phyloP scores from a whole-genome alignment of 768 basidiomycete species.

The Flagelloscypha sp. region DNA sequence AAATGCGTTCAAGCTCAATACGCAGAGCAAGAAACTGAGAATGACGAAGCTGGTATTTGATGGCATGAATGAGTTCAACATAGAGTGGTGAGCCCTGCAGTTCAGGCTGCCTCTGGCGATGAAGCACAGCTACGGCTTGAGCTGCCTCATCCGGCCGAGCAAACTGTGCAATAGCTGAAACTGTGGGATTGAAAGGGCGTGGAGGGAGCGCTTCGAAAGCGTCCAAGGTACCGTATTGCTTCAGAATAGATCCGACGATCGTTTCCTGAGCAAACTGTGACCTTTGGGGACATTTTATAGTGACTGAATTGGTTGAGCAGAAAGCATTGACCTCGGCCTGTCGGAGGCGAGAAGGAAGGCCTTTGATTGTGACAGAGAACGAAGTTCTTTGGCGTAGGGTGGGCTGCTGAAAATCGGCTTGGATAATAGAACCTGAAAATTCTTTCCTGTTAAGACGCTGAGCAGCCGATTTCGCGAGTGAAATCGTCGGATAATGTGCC shows the following conservation, averaged over 20 bases:
- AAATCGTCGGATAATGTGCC: slow-evolving; percentile 17
- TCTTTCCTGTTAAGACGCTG: slow-evolving; percentile 11
- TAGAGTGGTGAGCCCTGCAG: slow-evolving; percentile 13
- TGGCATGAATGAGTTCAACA: slow-evolving; percentile 17
- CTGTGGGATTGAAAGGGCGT: slow-evolving; percentile 7
- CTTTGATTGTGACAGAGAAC: slow-evolving; percentile 21
- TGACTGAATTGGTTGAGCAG: slow-evolving; percentile 1
- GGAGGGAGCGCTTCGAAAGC: slow-evolving; percentile 14
- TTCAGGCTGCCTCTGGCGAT: slow-evolving; percentile 12
- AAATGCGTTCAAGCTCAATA: slow-evolving; percentile 13
- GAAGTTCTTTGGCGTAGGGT: slow-evolving; percentile 8
- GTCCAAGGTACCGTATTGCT: slow-evolving; percentile 14
- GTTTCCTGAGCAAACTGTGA: too few species aligned
- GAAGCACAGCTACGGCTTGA: slow-evolving; percentile 10
- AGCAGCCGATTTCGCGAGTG: slow-evolving; percentile 14
- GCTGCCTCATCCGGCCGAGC: slow-evolving; percentile 13
- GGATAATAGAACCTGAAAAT: slow-evolving; percentile 14
- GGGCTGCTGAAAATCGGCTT: slow-evolving; percentile 17
- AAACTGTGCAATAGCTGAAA: slow-evolving; percentile 18
- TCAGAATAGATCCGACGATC: too few species aligned
- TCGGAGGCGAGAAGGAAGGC: slow-evolving; percentile 12
- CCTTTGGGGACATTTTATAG: too few species aligned
- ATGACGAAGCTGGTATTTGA: slow-evolving; percentile 17
- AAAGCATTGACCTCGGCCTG: slow-evolving; percentile 5
- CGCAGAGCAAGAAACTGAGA: slow-evolving; percentile 13